These are phyloP conservation scores for Boechera divaricarpa DNA, from an alignment of 345 rosid genomes.

Conservation along the genomic window DNA sequence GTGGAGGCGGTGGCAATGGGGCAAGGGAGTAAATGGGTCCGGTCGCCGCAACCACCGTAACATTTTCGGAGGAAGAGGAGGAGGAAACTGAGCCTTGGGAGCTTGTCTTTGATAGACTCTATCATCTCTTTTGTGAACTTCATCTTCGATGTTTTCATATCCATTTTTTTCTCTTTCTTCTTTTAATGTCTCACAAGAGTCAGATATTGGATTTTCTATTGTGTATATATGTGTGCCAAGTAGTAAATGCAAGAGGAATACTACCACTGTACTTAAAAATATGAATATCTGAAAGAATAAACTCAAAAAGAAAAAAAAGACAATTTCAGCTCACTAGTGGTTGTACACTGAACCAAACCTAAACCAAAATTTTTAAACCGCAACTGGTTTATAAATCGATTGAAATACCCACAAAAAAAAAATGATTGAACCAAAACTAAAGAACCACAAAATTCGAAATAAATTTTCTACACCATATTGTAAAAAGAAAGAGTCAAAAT, in stretches of 20 bases:
- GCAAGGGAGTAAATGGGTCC: slow-evolving; percentile 50
- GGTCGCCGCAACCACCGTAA: slow-evolving; percentile 75
- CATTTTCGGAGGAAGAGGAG: slow-evolving; percentile 51
- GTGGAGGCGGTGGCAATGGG: slow-evolving; percentile 39
- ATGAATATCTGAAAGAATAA: background rate
- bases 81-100: slow-evolving; percentile 50
- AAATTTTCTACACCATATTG: background rate
- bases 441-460: background rate
- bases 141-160: slow-evolving; percentile 43
- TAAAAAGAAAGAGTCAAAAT: background rate
- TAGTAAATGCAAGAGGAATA: slow-evolving; percentile 24
- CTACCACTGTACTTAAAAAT: background rate
- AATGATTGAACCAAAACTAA: background rate
- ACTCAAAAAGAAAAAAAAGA: background rate
- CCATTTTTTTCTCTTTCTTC: slow-evolving; percentile 15
- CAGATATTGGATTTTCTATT: slow-evolving; percentile 24
- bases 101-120: slow-evolving; percentile 45
- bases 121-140: slow-evolving; percentile 53
- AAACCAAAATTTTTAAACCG: background rate
- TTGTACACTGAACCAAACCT: background rate
- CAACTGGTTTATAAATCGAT: background rate
- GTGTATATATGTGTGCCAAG: slow-evolving; percentile 21
- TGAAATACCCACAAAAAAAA: too few species aligned
- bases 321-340: slow-evolving; percentile 12
- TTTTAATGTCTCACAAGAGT: slow-evolving; percentile 32